Base-by-base conservation (phyloP, 495 filamentous ascomycete genomes). In the Thermothielavioides terrestris region DNA sequence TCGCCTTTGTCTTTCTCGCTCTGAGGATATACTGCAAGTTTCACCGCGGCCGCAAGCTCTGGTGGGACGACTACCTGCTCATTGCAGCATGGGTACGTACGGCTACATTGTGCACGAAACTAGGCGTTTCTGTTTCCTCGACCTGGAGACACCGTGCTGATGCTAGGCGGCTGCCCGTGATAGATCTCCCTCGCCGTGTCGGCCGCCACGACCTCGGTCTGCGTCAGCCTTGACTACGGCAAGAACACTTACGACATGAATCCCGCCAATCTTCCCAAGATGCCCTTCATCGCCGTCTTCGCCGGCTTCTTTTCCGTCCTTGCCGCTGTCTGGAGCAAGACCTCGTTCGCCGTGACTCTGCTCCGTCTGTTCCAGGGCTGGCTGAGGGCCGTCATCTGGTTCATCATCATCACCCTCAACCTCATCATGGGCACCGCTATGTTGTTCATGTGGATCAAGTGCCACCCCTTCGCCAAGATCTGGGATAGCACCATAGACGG, bases 61-160 rank as follows among this genome's bases (percentile, higher is more conserved):
- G 62, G 60, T 63, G 62, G 59, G 62, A 67, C 21, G 62, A 67
- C 37, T 52, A 62, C 35, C 27, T 65, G 32, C 52, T 65, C 21
- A 65, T 65, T 11, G 52, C 49, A 12, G 25, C 60, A 6, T 67
- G 60, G 62, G 55, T 62, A 21, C 30, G n/a, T n/a, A n/a, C n/a
- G n/a, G n/a, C n/a, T n/a, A n/a, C n/a, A n/a, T n/a, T n/a, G n/a
- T n/a, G n/a, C n/a, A n/a, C n/a, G n/a, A n/a, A n/a, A n/a, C n/a
- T n/a, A n/a, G n/a, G n/a, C n/a, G n/a, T n/a, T n/a, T n/a, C n/a
- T n/a, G n/a, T n/a, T n/a, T n/a, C n/a, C n/a, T n/a, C n/a, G n/a
- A n/a, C n/a, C n/a, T n/a, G n/a, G n/a, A n/a, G n/a, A n/a, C n/a
- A n/a, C n/a, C n/a, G n/a, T n/a, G n/a, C n/a, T 39, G 2, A 31